Evolutionary conservation across 2,329 filamentous ascomycete species (phyloP).

Genomic region (Botrytis pseudocinerea): DNA sequence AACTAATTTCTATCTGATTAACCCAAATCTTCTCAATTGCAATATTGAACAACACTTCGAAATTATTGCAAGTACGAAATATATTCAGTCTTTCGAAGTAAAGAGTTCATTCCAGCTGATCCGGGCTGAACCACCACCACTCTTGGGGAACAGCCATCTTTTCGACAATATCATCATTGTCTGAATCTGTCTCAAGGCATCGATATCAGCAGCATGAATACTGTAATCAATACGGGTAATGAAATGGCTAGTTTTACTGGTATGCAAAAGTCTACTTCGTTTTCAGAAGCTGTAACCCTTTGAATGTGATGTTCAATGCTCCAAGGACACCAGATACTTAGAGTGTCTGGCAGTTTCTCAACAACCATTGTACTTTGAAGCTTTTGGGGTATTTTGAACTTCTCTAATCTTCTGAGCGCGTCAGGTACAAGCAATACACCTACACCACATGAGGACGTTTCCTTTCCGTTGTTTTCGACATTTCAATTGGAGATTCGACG

Average conservation of each 20-base stretch:
- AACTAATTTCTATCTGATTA: not conserved
- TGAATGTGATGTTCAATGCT: not conserved
- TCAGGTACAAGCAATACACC: not conserved
- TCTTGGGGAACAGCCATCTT: not conserved
- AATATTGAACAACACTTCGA: not conserved
- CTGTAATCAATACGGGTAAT: accelerated
- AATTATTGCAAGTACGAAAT: not conserved
- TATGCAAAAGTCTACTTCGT: not conserved
- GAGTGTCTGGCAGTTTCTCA: not conserved
- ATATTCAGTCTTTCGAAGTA: not conserved
- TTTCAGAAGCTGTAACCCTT: not conserved
- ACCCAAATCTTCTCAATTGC: not conserved
- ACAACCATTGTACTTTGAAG: not conserved
- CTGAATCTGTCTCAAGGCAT: not conserved
- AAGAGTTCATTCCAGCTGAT: not conserved
- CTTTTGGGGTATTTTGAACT: not conserved
- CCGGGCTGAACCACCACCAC: not conserved
- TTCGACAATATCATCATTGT: not conserved
- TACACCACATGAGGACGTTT: not conserved
- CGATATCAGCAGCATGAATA: not conserved
- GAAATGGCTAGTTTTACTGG: no score
- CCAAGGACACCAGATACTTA: not conserved
- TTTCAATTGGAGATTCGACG: conserved; percentile 4
- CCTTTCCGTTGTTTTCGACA: not conserved
- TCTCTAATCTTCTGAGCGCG: not conserved